Conservation (phyloP, 2,329 filamentous ascomycete genomes). For the Exophiala sp. region DNA sequence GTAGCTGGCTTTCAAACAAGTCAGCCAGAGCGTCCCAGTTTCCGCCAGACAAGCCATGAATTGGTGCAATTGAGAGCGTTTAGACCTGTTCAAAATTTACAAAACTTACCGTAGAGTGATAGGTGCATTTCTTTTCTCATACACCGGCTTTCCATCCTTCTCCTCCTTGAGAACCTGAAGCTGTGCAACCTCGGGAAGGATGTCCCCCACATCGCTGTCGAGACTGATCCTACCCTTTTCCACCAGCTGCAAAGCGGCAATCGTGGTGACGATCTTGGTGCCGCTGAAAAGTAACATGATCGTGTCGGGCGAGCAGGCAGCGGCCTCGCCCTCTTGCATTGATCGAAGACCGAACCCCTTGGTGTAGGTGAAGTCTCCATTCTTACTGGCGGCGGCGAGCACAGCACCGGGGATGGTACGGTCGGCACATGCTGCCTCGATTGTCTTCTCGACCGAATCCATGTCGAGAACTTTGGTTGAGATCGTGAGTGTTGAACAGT, state of each 20-base stretch:
- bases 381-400: background rate
- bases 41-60: background rate
- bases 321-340: background rate
- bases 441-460: too few species aligned
- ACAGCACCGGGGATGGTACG: background rate
- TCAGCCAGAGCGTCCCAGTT: background rate
- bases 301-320: background rate
- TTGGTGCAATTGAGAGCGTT: background rate
- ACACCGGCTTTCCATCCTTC: background rate
- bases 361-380: background rate
- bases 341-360: background rate
- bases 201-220: background rate
- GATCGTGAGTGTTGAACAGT: too few species aligned
- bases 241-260: background rate
- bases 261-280: background rate
- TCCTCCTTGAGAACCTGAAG: background rate
- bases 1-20: constrained; percentile 30
- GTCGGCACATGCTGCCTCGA: background rate
- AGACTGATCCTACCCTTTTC: constrained; percentile 18
- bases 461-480: too few species aligned
- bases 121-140: background rate
- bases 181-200: background rate
- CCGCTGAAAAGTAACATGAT: background rate
- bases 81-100: background rate
- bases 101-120: background rate